A percentile compares a stretch with the other conserved stretches of the same genome.
Conservation (phyloP, 176 grass and related monocot genomes). For the Pontederia crassipes region DNA sequence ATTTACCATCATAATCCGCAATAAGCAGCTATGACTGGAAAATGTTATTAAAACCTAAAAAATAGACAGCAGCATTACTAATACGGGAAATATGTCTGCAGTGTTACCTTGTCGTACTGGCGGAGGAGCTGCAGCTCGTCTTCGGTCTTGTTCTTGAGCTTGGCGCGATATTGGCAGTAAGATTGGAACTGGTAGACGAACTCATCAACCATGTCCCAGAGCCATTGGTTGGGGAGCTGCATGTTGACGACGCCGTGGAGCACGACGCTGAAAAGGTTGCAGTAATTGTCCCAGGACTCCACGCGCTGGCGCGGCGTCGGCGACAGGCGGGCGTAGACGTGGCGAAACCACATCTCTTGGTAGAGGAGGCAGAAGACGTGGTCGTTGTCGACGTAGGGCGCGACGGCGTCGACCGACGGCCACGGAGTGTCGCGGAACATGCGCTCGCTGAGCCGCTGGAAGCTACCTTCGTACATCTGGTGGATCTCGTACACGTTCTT, state of each 20-base stretch:
- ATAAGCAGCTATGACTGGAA: not conserved
- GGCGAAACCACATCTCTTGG: constrained; percentile 96
- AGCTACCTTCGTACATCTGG: constrained; percentile 98
- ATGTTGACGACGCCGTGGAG: constrained; percentile 97
- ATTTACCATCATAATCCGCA: not conserved
- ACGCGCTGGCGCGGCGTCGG: constrained; percentile 59
- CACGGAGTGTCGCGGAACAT: constrained; percentile 86
- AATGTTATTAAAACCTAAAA: not conserved
- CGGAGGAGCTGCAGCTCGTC: constrained; percentile 82
- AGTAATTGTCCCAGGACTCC: constrained; percentile 96
- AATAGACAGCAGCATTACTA: not conserved
- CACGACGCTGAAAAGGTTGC: constrained; percentile 81
- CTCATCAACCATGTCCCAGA: constrained; percentile 98
- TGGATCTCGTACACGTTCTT: constrained; percentile 99
- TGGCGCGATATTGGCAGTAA: constrained; percentile 90
- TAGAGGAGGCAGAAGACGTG: constrained; percentile 96
- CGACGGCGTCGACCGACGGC: constrained; percentile 66
- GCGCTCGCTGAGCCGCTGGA: constrained; percentile 85
- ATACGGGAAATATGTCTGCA: not conserved
- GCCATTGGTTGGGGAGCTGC: constrained; percentile 99
- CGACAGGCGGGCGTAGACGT: constrained; percentile 67
- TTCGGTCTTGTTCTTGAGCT: constrained; percentile 73
- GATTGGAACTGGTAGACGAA: constrained; percentile 99
- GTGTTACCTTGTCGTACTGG: constrained; percentile 57
- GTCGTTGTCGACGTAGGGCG: constrained; percentile 80